Evolutionary conservation across 1,284 basidiomycete species (phyloP).

Genomic region (Cryptococcus depauperatus): DNA sequence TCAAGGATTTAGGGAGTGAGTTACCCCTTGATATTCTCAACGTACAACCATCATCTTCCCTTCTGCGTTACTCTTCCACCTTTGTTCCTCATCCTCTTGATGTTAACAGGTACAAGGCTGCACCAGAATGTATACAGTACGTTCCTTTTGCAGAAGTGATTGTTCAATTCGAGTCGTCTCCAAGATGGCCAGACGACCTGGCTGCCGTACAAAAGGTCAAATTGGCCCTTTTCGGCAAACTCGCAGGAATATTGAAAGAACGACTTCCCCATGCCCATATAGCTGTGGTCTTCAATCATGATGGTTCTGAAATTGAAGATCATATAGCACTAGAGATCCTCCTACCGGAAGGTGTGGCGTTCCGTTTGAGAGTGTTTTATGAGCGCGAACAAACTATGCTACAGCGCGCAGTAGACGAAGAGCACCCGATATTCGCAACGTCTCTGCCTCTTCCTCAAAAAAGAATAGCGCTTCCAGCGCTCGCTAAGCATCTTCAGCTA

Average conservation of each 20-base stretch:
- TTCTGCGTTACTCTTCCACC: conserved; percentile 72
- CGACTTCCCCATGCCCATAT: conserved; percentile 49
- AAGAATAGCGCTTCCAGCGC: conserved; percentile 53
- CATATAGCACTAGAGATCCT: conserved; percentile 67
- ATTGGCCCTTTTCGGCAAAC: conserved; percentile 77
- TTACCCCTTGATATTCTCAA: conserved; percentile 74
- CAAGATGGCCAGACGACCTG: conserved; percentile 92
- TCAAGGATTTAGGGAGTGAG: conserved; percentile 68
- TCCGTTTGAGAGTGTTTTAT: conserved; percentile 74
- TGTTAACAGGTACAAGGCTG: conserved; percentile 42
- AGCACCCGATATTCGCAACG: conserved; percentile 30
- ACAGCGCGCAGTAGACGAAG: conserved; percentile 55
- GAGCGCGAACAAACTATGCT: conserved; percentile 76
- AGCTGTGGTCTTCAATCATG: conserved; percentile 52
- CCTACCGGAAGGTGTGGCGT: conserved; percentile 77
- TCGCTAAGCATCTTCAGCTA: conserved; percentile 57
- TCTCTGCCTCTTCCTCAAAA: conserved; percentile 37
- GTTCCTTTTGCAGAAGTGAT: conserved; percentile 63
- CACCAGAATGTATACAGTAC: conserved; percentile 55
- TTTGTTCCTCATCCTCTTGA: conserved; percentile 63
- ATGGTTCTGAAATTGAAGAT: conserved; percentile 59
- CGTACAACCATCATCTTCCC: conserved; percentile 60
- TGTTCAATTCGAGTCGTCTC: conserved; percentile 82
- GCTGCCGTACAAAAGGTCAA: conserved; percentile 90
- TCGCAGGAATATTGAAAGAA: conserved; percentile 58